Evolutionary conservation across 768 basidiomycete species (phyloP).

Genomic region (Xerocomellus dryophilus): DNA sequence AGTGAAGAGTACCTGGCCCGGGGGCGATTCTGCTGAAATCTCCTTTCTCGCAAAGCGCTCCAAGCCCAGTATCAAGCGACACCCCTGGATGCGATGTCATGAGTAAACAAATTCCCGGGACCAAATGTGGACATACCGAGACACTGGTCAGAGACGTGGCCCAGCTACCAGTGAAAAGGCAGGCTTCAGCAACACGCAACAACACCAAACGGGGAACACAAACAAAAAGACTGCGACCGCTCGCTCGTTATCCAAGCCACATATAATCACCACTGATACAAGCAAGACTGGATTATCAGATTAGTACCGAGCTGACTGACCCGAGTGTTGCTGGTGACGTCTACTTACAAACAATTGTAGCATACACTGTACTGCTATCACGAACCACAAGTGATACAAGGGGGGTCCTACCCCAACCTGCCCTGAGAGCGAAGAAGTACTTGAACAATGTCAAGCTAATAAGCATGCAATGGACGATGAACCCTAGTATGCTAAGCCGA

Average conservation of each 20-base stretch:
- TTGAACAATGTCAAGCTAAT: constrained; percentile 20
- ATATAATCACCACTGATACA: not conserved
- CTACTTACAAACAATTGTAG: constrained; percentile 8
- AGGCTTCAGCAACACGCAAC: constrained; percentile 1
- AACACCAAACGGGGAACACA: not conserved
- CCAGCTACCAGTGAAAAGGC: constrained; percentile 20
- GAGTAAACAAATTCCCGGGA: not conserved
- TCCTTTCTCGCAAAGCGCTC: constrained; percentile 15
- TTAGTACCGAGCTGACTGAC: not conserved
- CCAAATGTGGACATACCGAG: constrained; percentile 4
- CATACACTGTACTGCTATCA: constrained; percentile 14
- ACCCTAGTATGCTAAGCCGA: constrained; percentile 11
- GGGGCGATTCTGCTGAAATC: not conserved
- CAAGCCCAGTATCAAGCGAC: constrained; percentile 19
- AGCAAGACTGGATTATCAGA: not conserved
- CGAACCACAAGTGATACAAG: constrained; percentile 21
- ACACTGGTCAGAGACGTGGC: constrained; percentile 7
- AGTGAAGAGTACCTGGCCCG: not conserved
- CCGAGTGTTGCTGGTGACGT: not conserved
- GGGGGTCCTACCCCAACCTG: constrained; percentile 18
- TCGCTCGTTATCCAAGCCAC: not conserved
- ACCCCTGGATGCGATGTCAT: constrained; percentile 11
- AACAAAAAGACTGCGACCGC: constrained; percentile 2
- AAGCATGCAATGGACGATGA: constrained; percentile 13
- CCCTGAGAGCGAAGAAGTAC: constrained; percentile 13